Conservation (phyloP, 768 basidiomycete species). For the Tylopilus rubrobrunneus region DNA sequence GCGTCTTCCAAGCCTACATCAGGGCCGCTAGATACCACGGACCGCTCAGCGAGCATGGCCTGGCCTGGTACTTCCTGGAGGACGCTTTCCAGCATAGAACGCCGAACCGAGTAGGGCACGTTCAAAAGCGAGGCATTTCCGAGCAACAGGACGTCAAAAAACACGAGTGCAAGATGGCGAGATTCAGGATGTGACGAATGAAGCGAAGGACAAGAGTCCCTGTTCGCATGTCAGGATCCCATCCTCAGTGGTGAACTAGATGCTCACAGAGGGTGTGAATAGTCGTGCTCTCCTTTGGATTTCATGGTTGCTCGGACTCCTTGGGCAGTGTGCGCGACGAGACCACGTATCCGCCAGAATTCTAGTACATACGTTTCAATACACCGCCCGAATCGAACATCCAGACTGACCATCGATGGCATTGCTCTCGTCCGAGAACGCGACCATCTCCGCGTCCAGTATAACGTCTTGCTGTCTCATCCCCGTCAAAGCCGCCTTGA, state of each 20-base stretch:
- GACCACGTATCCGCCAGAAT: conserved; percentile 67
- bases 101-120: conserved; percentile 54
- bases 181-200: conserved; percentile 35
- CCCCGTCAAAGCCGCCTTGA: conserved; percentile 54
- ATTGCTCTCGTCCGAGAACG: conserved; percentile 55
- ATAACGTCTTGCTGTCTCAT: conserved; percentile 42
- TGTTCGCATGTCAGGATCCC: conserved; percentile 8
- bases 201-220: conserved; percentile 40
- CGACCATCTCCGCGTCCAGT: conserved; percentile 89
- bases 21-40: conserved; percentile 33
- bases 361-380: conserved; percentile 39
- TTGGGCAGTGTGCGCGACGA: conserved; percentile 55
- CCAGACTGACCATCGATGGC: conserved; percentile 63
- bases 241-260: background rate
- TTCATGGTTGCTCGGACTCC: conserved; percentile 42
- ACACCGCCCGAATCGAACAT: background rate
- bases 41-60: conserved; percentile 59
- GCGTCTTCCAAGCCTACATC: conserved; percentile 9
- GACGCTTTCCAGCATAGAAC: conserved; percentile 55
- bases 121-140: conserved; percentile 57
- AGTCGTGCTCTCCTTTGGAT: conserved; percentile 16
- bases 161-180: conserved; percentile 74
- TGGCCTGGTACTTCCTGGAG: conserved; percentile 54
- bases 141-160: conserved; percentile 80
- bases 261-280: conserved; percentile 20